Evolutionary conservation across 2,329 filamentous ascomycete genomes (phyloP).

Genomic region (Aspergillus flavus): DNA sequence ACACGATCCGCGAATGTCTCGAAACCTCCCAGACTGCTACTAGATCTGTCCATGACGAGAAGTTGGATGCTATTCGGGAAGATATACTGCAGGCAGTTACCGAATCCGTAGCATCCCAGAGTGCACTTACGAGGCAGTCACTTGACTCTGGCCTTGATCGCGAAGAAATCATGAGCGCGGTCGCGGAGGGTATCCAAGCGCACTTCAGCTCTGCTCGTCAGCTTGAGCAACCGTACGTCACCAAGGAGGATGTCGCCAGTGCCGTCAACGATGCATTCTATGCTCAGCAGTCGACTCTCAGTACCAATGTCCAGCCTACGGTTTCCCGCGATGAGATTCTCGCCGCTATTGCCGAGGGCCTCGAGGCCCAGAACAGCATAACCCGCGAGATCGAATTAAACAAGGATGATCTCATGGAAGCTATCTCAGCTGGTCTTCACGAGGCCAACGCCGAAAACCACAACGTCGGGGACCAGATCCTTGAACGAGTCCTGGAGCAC

Average conservation of each 20-base stretch:
- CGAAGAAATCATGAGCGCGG: constrained; percentile 61
- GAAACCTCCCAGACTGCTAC: constrained; percentile 66
- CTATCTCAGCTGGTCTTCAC: constrained; percentile 59
- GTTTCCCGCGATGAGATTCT: constrained; percentile 59
- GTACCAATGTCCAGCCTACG: constrained; percentile 40
- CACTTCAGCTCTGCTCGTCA: constrained; percentile 55
- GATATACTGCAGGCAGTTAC: constrained; percentile 39
- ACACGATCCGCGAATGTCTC: constrained; percentile 81
- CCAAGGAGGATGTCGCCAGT: constrained; percentile 33
- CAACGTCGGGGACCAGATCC: constrained; percentile 59
- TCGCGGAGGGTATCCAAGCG: constrained; percentile 59
- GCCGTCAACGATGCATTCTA: constrained; percentile 37
- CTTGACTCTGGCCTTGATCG: constrained; percentile 49
- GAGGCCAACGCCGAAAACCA: constrained; percentile 55
- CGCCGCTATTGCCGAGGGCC: constrained; percentile 60
- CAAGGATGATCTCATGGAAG: constrained; percentile 59
- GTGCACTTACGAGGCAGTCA: constrained; percentile 33
- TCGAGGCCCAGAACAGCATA: constrained; percentile 51
- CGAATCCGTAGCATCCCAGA: constrained; percentile 33
- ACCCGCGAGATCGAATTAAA: constrained; percentile 63
- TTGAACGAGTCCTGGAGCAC: constrained; percentile 61
- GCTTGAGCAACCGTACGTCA: constrained; percentile 47
- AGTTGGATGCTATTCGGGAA: constrained; percentile 34
- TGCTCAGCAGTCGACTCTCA: constrained; percentile 32
- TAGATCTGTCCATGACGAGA: constrained; percentile 26